Evolutionary conservation across 345 rosid genomes (phyloP).

Genomic region (Brassica incana): DNA sequence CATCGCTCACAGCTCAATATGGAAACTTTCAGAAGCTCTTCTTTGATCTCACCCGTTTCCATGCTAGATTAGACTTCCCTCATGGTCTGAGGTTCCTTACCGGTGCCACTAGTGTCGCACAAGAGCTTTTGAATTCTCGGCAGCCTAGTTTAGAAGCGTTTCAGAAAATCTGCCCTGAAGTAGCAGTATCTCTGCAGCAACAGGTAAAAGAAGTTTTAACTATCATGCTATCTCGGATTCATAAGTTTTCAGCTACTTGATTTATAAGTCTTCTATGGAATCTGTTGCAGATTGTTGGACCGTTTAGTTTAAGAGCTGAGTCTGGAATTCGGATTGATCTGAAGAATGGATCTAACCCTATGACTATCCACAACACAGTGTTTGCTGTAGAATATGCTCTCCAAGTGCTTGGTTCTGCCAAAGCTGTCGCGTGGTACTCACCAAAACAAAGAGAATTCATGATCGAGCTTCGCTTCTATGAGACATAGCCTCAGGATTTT

Average conservation of each 20-base stretch:
- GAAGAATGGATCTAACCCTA: conserved; percentile 47
- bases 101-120: conserved; percentile 59
- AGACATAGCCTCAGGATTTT: conserved; percentile 30
- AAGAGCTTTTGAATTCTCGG: conserved; percentile 60
- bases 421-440: conserved; percentile 91
- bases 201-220: conserved; percentile 53
- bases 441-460: conserved; percentile 78
- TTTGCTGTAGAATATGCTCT: conserved; percentile 84
- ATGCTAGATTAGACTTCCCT: conserved; percentile 70
- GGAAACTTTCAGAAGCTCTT: conserved; percentile 79
- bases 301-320: conserved; percentile 60
- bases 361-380: conserved; percentile 55
- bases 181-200: conserved; percentile 77
- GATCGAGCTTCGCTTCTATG: conserved; percentile 86
- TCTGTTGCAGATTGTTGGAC: conserved; percentile 47
- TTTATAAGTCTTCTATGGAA: neutral
- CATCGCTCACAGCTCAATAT: conserved; percentile 75
- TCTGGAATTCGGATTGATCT: conserved; percentile 59
- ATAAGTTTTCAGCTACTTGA: conserved; percentile 27
- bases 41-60: conserved; percentile 78
- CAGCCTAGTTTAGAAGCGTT: conserved; percentile 58
- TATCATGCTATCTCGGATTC: conserved; percentile 5
- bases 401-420: conserved; percentile 88
- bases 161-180: conserved; percentile 58
- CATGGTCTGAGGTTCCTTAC: conserved; percentile 70